Percentiles rank a stretch among this genome's conserved stretches.
These are phyloP conservation scores for Castanopsis chinensis DNA, from an alignment of 306 rosid species.

Conservation along the genomic window DNA sequence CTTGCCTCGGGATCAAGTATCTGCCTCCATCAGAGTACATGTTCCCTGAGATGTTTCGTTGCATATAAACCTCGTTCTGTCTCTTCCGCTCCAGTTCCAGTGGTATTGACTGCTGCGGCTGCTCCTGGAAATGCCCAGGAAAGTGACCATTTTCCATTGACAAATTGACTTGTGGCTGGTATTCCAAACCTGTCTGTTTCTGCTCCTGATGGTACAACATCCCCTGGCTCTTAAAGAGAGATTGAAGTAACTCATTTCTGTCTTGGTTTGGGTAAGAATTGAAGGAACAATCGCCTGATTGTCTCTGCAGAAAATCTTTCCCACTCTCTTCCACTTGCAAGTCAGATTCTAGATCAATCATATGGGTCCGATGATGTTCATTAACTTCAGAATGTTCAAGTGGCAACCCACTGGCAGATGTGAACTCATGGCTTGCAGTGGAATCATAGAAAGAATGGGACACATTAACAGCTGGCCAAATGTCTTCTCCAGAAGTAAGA, in stretches of 20 bases:
- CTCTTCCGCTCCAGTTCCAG: conserved; percentile 60
- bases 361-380: conserved; percentile 35
- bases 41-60: conserved; percentile 46
- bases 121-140: conserved; percentile 67
- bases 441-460: conserved; percentile 72
- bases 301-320: conserved; percentile 49
- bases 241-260: conserved; percentile 63
- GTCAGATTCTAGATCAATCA: conserved; percentile 61
- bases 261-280: conserved; percentile 62
- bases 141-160: conserved; percentile 53
- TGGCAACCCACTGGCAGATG: conserved; percentile 47
- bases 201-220: conserved; percentile 55
- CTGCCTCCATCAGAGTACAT: conserved; percentile 64
- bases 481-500: conserved; percentile 47
- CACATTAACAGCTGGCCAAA: conserved; percentile 60
- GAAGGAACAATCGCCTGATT: conserved; percentile 48
- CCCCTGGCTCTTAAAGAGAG: conserved; percentile 68
- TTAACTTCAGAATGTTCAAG: conserved; percentile 44
- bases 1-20: conserved; percentile 57
- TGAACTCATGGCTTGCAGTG: conserved; percentile 45
- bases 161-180: conserved; percentile 48
- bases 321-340: conserved; percentile 45
- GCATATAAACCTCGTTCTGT: conserved; percentile 50
- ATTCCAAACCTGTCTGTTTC: conserved; percentile 53
- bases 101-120: conserved; percentile 50